Base-by-base conservation (phyloP, 371 early-diverging fungal species). In the Mortierella sp. region DNA sequence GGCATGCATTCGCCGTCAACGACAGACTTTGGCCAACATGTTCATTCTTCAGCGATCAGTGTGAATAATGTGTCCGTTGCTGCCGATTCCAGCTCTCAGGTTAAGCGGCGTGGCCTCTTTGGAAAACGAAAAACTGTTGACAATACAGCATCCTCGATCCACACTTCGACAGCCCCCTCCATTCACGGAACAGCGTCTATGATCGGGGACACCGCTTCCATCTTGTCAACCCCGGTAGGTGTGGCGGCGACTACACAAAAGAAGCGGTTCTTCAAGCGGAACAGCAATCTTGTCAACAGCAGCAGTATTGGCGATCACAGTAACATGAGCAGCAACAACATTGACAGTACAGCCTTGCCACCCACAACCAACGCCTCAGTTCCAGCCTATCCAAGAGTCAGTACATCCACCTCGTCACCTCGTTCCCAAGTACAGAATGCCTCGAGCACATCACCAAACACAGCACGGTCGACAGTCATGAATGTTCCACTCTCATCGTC, bases 81-180 rank as follows among this genome's bases (percentile, higher is more conserved):
- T 2, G 28, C 37, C 6, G 73, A 72, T 21, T 44, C 45, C 1
- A 72, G 63, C 41, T 59, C 73, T 9, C 73, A 59, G 31, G 48
- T 61, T 53, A 72, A 72, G 28, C 57, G 67, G 22, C 67, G 73
- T 9, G 73, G 73, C 16, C 54, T 72, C 3, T 72, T 72, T 47
- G 73, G 73, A 25, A 72, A 72, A 45, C 61, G 66, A 9, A 54
- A 51, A 34, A 49, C 67, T 2, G 57, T 57, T 14, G 59, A 54
- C 2, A 46, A n/a, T 41, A 31, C 43, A 1, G 24, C 34, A 9
- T 2, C 45, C 4, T 34, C 34, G 7, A 10, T 34, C 10, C 21
- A n/a, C 9, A 44, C 13, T 19, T 3, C 50, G 10, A 21, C 67
- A 40, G 41, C 45, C 27, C 16, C 44, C 29, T 54, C 54, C 49